phyloP scores from a whole-genome alignment of 345 rosid species.

The Citrus inodora region DNA sequence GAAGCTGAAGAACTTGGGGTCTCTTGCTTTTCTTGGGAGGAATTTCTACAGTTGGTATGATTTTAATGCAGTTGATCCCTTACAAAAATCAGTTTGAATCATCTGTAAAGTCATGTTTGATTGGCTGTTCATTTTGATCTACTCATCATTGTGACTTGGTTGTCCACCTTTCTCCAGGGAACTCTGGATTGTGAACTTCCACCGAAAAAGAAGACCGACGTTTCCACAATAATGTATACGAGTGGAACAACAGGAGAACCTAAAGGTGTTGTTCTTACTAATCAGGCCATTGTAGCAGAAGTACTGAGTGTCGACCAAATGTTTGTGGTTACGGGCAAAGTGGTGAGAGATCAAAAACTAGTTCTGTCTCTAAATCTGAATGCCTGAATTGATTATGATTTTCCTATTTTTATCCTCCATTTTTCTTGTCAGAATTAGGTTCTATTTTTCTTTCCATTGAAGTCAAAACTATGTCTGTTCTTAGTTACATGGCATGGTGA shows the following conservation, averaged over 20 bases:
- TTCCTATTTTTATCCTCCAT: not conserved
- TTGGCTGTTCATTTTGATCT: conserved; percentile 3
- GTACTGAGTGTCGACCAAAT: conserved; percentile 75
- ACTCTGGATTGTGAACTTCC: conserved; percentile 60
- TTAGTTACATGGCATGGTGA: not conserved
- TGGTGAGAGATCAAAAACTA: conserved; percentile 34
- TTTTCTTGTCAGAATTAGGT: not conserved
- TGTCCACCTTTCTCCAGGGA: conserved; percentile 37
- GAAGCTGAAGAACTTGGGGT: conserved; percentile 71
- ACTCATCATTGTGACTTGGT: not conserved
- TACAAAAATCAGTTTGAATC: not conserved
- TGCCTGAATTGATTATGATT: not conserved
- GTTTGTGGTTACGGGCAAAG: conserved; percentile 52
- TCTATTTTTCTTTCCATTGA: not conserved
- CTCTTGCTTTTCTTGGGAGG: conserved; percentile 81
- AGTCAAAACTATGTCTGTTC: not conserved
- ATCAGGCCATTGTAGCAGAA: conserved; percentile 62
- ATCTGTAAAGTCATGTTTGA: not conserved
- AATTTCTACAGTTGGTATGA: conserved; percentile 58
- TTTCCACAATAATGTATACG: conserved; percentile 92
- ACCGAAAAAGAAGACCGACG: conserved; percentile 54
- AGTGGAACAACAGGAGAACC: conserved; percentile 99
- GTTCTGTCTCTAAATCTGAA: not conserved
- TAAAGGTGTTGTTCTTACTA: conserved; percentile 79
- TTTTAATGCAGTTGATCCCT: not conserved